Conservation (phyloP, 1,139 yeast species). For the Yamadazyma oceani region DNA sequence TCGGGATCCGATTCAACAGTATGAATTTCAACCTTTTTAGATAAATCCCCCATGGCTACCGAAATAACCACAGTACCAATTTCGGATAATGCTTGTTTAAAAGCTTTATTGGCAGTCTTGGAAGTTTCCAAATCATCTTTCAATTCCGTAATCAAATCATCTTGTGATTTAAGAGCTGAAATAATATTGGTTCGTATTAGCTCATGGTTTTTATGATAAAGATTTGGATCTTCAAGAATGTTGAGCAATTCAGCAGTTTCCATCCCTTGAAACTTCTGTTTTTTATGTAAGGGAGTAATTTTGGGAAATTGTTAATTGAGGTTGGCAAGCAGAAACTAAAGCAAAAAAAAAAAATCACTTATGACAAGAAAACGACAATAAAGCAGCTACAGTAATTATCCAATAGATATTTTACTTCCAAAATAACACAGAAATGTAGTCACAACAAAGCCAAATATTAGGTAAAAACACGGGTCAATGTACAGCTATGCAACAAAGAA, state of each 20-base stretch:
- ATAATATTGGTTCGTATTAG: constrained; percentile 35
- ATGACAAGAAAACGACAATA: neutral
- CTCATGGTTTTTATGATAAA: constrained; percentile 30
- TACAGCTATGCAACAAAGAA: no score
- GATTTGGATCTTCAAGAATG: constrained; percentile 43
- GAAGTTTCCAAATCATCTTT: constrained; percentile 50
- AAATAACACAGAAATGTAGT: no score
- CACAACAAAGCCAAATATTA: no score
- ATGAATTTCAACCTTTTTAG: constrained; percentile 73
- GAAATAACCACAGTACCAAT: constrained; percentile 81
- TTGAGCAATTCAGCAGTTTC: constrained; percentile 33
- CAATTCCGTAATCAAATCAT: constrained; percentile 27
- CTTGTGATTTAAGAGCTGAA: constrained; percentile 33
- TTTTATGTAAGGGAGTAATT: constrained; percentile 20
- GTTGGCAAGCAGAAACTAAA: neutral
- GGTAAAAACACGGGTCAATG: no score
- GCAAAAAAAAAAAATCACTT: neutral
- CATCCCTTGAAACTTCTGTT: constrained; percentile 25
- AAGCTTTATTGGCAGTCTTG: constrained; percentile 69
- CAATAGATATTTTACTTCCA: no score
- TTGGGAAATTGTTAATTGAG: constrained; percentile 11
- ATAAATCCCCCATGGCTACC: constrained; percentile 82
- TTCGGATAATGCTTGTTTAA: constrained; percentile 73
- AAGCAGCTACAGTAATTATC: no score
- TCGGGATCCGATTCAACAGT: constrained; percentile 73